Evolutionary conservation across 2,329 filamentous ascomycete genomes (phyloP), one percentile per base, ranked within the genome.

Genomic region (Trichoderma asperellum): DNA sequence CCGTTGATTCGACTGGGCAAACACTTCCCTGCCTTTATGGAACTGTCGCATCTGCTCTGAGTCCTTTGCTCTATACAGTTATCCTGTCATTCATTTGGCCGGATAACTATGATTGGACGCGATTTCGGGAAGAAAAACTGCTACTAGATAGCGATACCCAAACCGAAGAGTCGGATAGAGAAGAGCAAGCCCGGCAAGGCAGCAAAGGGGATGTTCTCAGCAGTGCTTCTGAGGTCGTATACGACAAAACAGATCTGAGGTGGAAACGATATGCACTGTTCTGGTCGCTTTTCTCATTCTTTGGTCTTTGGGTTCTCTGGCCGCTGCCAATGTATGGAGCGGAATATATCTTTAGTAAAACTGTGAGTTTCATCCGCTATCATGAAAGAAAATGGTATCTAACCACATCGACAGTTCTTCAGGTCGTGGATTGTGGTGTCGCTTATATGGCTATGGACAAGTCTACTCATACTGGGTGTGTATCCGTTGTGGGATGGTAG

Each of bases 241-340:
- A 66, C 11, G 62, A 66, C 5, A 24, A 66, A 4, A 57, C 62
- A 3, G 62, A 66, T 57, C 2, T 66, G 27, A 47, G 62, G 43
- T 66, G 62, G 62, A 53, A 49, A 27, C 27, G 53, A 49, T 66
- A 66, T 49, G 62, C 62, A 2, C 14, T 66, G 21, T 49, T 58
- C 29, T 66, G 62, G 62, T 66, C 62, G 8, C 53, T 57, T 5
- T 66, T 66, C 37, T 57, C 53, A 3, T 66, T 66, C 53, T 66
- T 66, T 49, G 62, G 62, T 16, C 53, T 66, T 8, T 66, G 62
- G 62, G 53, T 66, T 12, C 53, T 66, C 21, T 66, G 62, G 62
- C 62, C 62, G 27, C 53, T 66, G n/a, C 62, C 62, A n/a, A 66
- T 66, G 62, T 66, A 66, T 4, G 62, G 62, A 7, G 53, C 53